A percentile compares a stretch with the other conserved stretches of the same genome.
Evolutionary conservation across 2,329 filamentous ascomycete species (phyloP).

Genomic region (Colletotrichum chrysophilum): DNA sequence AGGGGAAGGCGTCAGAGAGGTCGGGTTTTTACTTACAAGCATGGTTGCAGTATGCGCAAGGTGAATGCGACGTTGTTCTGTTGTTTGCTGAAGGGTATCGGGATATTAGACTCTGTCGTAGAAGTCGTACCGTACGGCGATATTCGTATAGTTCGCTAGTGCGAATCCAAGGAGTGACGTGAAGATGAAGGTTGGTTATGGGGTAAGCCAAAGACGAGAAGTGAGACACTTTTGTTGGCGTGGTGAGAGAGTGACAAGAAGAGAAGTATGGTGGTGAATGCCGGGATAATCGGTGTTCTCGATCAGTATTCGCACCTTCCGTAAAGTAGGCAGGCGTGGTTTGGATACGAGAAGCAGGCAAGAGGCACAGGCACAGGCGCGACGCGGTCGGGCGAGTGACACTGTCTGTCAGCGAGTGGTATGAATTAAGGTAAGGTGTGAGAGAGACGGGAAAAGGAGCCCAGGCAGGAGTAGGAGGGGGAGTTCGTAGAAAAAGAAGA

Average conservation of each 20-base stretch:
- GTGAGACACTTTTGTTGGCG: neutral
- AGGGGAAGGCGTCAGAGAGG: neutral
- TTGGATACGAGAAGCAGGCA: neutral
- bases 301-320: neutral
- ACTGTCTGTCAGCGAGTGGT: neutral
- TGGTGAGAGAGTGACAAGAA: slow-evolving; percentile 23
- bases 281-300: slow-evolving; percentile 2
- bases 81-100: neutral
- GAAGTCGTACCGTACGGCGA: neutral
- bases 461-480: neutral
- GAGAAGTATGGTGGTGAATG: neutral
- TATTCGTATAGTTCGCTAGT: neutral
- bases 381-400: slow-evolving; percentile 8
- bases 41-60: neutral
- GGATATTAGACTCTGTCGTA: neutral
- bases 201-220: neutral
- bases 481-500: neutral
- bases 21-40: slow-evolving; percentile 9
- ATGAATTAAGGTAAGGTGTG: neutral
- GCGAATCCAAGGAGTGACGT: slow-evolving; percentile 9
- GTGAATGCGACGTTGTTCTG: neutral
- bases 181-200: slow-evolving; percentile 2
- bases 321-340: neutral
- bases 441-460: neutral
- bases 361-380: neutral